Base-by-base conservation (phyloP, 371 early-diverging fungal genomes). In the Rhizopus stolonifer region DNA sequence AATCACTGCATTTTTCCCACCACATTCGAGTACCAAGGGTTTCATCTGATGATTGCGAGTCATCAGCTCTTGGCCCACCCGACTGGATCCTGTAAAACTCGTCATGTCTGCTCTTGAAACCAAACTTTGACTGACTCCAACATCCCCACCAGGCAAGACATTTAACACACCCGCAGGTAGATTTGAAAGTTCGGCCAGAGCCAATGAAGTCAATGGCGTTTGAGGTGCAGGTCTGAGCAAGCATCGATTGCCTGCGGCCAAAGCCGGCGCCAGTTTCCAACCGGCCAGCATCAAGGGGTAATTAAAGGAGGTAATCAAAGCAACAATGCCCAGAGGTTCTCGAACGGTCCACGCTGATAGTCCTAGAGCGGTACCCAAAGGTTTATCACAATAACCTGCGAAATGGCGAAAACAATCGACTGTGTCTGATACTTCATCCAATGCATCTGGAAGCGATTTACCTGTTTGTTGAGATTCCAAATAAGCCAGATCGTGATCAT, bases 1-100 rank as follows among this genome's bases (percentile, higher is more conserved):
- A 51, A 94, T 86, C 21, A 82, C 81, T 0, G 93, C 87, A 47
- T 85, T 87, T 71, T 95, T 95, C 32, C 96, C 96, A 45, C 95
- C 95, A 21, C 95, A 86, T 69, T 95, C 95, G 15, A 95, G 77
- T 1, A 88, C 81, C 15, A 88, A 69, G 1, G 81, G 67, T 45
- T 83, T 84, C 29, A 92, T 74, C 22, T 72, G 71, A 22, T 72
- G 83, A n/a, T 87, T 81, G 4, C 76, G 74, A 10, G 73, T 72
- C 72, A 88, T 79, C 55, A 94, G 84, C 22, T 74, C 70, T 52
- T 89, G 85, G 17, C 94, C 91, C n/a, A 79, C 83, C 1, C 34
- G 52, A 3, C 88, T 87, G 0, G 87, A 88, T 13, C 96, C 96
- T 8, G 77, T 77, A 42, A 77, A 73, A 18, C 71, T 70, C 0